phyloP scores from a whole-genome alignment of 1,284 basidiomycete genomes.

The Melampsora larici-populina region DNA sequence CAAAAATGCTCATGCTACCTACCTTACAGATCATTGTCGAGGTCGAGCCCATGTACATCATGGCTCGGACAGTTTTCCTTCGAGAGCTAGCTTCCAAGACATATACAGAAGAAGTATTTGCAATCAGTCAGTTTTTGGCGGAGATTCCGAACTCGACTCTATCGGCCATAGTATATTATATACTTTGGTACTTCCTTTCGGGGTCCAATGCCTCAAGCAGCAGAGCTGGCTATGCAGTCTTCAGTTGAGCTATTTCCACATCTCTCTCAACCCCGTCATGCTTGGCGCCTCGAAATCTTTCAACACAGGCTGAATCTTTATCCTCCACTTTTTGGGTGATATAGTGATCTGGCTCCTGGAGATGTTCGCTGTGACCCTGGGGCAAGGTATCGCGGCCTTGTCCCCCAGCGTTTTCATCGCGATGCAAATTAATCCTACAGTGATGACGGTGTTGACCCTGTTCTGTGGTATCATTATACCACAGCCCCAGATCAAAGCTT shows the following conservation, averaged over 20 bases:
- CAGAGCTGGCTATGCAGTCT: slow-evolving; percentile 27
- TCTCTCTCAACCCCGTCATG: slow-evolving; percentile 12
- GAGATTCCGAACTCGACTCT: slow-evolving; percentile 71
- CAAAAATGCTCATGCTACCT: slow-evolving; percentile 65
- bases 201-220: slow-evolving; percentile 12
- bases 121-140: slow-evolving; percentile 73
- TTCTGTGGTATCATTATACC: slow-evolving; percentile 49
- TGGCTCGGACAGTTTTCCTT: slow-evolving; percentile 68
- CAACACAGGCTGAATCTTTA: too few relatives aligned
- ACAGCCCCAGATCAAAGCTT: slow-evolving; percentile 62
- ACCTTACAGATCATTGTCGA: slow-evolving; percentile 74
- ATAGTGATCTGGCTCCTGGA: slow-evolving; percentile 40
- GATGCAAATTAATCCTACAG: slow-evolving; percentile 23
- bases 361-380: slow-evolving; percentile 36
- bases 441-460: slow-evolving; percentile 27
- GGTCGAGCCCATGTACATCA: slow-evolving; percentile 80
- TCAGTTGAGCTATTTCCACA: slow-evolving; percentile 45
- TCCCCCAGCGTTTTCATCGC: slow-evolving; percentile 38
- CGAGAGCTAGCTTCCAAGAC: slow-evolving; percentile 63
- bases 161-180: slow-evolving; percentile 72
- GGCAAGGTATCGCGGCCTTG: slow-evolving; percentile 38
- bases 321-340: background rate
- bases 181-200: slow-evolving; percentile 51
- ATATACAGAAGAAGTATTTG: slow-evolving; percentile 76
- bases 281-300: too few relatives aligned